Evolutionary conservation across 2,329 filamentous ascomycete species (phyloP).

Genomic region (Tolypocladium tundrense): DNA sequence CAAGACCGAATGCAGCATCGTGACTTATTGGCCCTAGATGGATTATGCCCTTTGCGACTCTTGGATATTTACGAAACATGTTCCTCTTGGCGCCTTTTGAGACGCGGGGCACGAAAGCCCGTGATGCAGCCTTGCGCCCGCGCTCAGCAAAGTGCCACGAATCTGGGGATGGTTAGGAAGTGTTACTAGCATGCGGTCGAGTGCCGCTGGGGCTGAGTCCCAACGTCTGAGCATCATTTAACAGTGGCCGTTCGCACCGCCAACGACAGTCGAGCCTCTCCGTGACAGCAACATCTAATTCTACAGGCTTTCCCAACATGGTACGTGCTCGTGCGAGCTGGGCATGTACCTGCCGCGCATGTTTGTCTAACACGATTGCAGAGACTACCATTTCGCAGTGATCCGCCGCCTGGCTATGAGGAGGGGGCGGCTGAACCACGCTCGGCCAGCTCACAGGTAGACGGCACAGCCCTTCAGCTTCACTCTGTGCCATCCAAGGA

Average conservation of each 20-base stretch:
- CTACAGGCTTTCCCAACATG: not conserved
- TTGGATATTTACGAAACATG: no score
- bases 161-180: not conserved
- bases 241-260: not conserved
- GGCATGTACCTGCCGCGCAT: not conserved
- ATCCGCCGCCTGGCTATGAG: not conserved
- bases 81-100: not conserved
- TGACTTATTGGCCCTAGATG: not conserved
- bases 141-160: not conserved
- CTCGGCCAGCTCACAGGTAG: not conserved
- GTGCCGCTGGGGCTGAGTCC: not conserved
- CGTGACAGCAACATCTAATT: not conserved
- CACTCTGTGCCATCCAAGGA: conserved; percentile 27
- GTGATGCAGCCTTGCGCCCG: not conserved
- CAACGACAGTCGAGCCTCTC: not conserved
- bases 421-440: not conserved
- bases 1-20: not conserved
- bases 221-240: not conserved
- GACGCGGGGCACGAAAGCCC: not conserved
- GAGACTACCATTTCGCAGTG: not conserved
- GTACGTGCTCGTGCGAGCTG: not conserved
- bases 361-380: not conserved
- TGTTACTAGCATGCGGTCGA: not conserved
- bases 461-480: conserved; percentile 18
- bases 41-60: no score